These are phyloP conservation scores for Exidia glandulosa DNA, from an alignment of 768 basidiomycete species.

Conservation along the genomic window DNA sequence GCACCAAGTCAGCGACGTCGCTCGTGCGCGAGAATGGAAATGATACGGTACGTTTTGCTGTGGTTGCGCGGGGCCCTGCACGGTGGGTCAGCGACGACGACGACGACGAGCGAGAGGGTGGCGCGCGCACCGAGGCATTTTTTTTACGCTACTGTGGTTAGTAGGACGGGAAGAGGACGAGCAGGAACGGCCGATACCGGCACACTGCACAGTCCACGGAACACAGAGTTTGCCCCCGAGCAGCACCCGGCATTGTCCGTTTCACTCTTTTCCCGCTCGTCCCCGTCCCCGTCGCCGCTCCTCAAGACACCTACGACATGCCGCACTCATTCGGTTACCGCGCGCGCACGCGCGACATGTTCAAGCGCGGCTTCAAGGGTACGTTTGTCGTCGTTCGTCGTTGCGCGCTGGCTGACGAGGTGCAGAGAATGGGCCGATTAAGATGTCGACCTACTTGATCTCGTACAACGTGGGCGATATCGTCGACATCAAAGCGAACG, in stretches of 20 bases:
- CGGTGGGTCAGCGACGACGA: slow-evolving; percentile 2
- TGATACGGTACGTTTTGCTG: slow-evolving; percentile 78
- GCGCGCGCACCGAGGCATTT: slow-evolving; percentile 82
- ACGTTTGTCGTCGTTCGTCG: slow-evolving; percentile 18
- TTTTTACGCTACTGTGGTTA: too few relatives aligned
- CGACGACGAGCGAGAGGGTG: slow-evolving; percentile 13
- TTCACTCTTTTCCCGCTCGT: not conserved
- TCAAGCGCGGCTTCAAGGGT: slow-evolving; percentile 99
- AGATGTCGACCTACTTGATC: slow-evolving; percentile 86
- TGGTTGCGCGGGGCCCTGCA: slow-evolving; percentile 83
- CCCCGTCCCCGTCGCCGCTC: slow-evolving; percentile 12
- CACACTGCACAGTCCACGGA: slow-evolving; percentile 1
- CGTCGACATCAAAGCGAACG: slow-evolving; percentile 99
- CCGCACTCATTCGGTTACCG: slow-evolving; percentile 99
- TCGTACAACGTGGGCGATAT: slow-evolving; percentile 95
- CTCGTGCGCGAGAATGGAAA: not conserved
- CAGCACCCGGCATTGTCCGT: not conserved
- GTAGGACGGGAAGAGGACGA: slow-evolving; percentile 10
- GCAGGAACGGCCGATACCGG: not conserved
- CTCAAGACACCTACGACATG: slow-evolving; percentile 68
- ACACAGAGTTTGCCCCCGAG: slow-evolving; percentile 1
- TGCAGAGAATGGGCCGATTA: slow-evolving; percentile 79
- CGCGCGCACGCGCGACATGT: slow-evolving; percentile 99
- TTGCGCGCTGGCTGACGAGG: not conserved
- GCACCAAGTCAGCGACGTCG: slow-evolving; percentile 6